Conservation (phyloP, 1,284 basidiomycete genomes). For the Agroathelia rolfsii region DNA sequence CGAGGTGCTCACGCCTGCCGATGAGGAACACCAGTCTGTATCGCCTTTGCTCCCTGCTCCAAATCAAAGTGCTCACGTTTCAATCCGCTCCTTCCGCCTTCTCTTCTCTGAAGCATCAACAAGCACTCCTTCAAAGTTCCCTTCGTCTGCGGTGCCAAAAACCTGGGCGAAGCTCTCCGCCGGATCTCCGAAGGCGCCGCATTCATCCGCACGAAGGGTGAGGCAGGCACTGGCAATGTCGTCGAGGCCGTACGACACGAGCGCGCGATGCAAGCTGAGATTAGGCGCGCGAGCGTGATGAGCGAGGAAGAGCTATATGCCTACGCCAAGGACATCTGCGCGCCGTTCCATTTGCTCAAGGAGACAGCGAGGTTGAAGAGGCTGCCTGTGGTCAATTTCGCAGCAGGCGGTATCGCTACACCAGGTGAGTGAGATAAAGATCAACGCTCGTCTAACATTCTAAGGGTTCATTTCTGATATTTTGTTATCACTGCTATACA, state of each 20-base stretch:
- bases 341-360: conserved; percentile 96
- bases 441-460: conserved; percentile 3
- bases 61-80: conserved; percentile 36
- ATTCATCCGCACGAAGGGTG: conserved; percentile 95
- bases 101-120: conserved; percentile 57
- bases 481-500: conserved; percentile 21
- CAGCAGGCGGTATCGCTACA: conserved; percentile 95
- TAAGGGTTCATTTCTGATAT: conserved; percentile 4
- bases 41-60: too few species aligned
- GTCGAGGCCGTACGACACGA: conserved; percentile 91
- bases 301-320: conserved; percentile 93
- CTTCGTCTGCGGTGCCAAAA: conserved; percentile 73
- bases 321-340: conserved; percentile 88
- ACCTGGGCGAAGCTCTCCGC: conserved; percentile 87
- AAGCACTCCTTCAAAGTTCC: conserved; percentile 90
- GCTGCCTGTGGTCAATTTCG: conserved; percentile 90
- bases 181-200: conserved; percentile 97
- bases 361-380: conserved; percentile 91
- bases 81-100: conserved; percentile 52
- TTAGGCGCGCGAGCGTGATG: conserved; percentile 80
- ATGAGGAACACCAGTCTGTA: conserved; percentile 82
- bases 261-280: conserved; percentile 69
- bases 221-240: conserved; percentile 96
- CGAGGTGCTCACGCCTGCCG: conserved; percentile 94
- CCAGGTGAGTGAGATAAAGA: conserved; percentile 51